Evolutionary conservation across 495 filamentous ascomycete species (phyloP).

Genomic region (Penicillium bialowiezense): DNA sequence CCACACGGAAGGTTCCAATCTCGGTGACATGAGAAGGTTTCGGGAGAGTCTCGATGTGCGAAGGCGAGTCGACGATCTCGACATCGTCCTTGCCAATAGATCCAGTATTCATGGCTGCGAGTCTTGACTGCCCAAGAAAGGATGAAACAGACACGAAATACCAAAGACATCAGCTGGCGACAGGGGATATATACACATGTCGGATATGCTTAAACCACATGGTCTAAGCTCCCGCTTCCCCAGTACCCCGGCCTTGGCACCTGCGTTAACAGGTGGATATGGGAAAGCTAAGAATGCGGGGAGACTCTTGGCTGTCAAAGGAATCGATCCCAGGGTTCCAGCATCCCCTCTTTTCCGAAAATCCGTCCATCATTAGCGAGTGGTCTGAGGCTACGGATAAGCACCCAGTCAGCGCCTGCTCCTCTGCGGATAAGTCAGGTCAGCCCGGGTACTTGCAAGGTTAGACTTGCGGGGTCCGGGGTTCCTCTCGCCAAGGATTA

Average conservation of each 20-base stretch:
- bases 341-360: neutral
- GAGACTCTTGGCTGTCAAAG: neutral
- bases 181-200: constrained; percentile 10
- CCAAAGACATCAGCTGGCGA: neutral
- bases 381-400: neutral
- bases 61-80: constrained; percentile 7
- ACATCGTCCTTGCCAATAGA: constrained; percentile 10
- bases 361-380: neutral
- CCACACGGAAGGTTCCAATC: constrained; percentile 9
- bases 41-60: constrained; percentile 9
- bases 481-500: neutral
- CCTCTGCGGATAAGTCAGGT: neutral
- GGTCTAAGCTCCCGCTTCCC: neutral
- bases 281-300: constrained; percentile 3
- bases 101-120: constrained; percentile 3
- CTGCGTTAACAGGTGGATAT: neutral
- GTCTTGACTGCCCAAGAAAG: neutral
- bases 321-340: neutral
- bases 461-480: neutral
- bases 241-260: constrained; percentile 10
- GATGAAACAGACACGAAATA: neutral
- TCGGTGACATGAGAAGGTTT: constrained; percentile 9
- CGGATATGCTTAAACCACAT: constrained; percentile 3
- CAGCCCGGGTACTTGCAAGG: neutral
- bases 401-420: neutral